phyloP scores from a whole-genome alignment of 257 asterid genomes.

The Haberlea rhodopensis region DNA sequence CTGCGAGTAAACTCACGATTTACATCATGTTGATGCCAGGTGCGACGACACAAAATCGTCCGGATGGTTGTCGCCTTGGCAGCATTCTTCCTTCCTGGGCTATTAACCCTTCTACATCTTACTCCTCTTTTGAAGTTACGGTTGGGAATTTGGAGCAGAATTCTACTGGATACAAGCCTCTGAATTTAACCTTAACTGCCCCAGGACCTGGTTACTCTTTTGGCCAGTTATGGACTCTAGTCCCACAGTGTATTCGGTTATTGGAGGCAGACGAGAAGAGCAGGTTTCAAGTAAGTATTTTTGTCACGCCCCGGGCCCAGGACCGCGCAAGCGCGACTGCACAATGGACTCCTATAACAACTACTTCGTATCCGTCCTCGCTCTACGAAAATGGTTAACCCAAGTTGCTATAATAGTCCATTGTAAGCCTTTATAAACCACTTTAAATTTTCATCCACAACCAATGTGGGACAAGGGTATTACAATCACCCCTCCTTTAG shows the following conservation, averaged over 20 bases:
- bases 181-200: slow-evolving; percentile 50
- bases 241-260: slow-evolving; percentile 52
- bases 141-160: slow-evolving; percentile 61
- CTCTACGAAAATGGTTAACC: too few species aligned
- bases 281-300: slow-evolving; percentile 60
- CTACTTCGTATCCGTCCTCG: too few species aligned
- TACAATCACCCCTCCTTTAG: too few species aligned
- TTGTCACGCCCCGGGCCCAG: too few species aligned
- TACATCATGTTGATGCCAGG: slow-evolving; percentile 41
- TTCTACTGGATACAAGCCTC: slow-evolving; percentile 37
- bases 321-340: too few species aligned
- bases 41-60: slow-evolving; percentile 33
- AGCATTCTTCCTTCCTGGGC: slow-evolving; percentile 55
- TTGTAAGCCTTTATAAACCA: too few species aligned
- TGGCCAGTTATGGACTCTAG: slow-evolving; percentile 36
- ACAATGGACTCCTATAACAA: too few species aligned
- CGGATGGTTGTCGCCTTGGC: slow-evolving; percentile 49
- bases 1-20: too few species aligned
- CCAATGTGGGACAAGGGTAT: too few species aligned
- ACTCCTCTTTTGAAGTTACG: slow-evolving; percentile 45
- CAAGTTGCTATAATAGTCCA: too few species aligned
- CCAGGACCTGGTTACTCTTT: slow-evolving; percentile 70
- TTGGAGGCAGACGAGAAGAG: slow-evolving; percentile 60
- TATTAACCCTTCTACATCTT: slow-evolving; percentile 41
- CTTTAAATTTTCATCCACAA: too few species aligned